phyloP scores from a whole-genome alignment of 768 basidiomycete genomes.

The Suillus clintonianus region DNA sequence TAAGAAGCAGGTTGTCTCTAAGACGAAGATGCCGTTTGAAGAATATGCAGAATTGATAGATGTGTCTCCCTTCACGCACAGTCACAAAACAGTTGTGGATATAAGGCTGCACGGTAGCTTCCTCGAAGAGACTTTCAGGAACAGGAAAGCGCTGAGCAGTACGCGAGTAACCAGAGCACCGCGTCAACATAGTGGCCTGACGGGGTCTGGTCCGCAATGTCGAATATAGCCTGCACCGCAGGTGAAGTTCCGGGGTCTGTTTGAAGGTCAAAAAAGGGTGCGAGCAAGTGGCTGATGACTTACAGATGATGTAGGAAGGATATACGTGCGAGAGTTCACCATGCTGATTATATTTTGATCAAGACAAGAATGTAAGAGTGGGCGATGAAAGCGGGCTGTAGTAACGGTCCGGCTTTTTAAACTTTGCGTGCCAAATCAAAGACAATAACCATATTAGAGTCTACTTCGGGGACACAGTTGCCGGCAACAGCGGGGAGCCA shows the following conservation, averaged over 20 bases:
- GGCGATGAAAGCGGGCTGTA: not conserved
- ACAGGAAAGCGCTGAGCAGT: not conserved
- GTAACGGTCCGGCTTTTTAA: not conserved
- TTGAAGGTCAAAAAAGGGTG: not conserved
- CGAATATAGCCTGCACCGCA: conserved; percentile 6
- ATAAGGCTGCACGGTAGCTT: conserved; percentile 6
- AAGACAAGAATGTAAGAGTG: not conserved
- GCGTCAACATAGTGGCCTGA: conserved; percentile 2
- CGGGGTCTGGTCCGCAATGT: no score
- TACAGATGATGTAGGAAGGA: not conserved
- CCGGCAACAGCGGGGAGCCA: not conserved
- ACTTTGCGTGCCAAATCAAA: not conserved
- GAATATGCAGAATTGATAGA: conserved; percentile 6
- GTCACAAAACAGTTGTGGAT: conserved; percentile 10
- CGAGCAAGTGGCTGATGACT: not conserved
- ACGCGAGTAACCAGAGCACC: not conserved
- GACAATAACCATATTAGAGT: not conserved
- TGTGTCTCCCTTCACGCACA: not conserved
- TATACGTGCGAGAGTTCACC: conserved; percentile 3
- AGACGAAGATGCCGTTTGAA: conserved; percentile 11
- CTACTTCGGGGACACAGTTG: no score
- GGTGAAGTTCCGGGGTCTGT: conserved; percentile 5
- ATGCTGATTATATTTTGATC: not conserved
- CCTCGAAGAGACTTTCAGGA: conserved; percentile 6
- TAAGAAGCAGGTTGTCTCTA: not conserved